Percentiles rank a stretch among this genome's conserved stretches.
Conservation (phyloP, 805 yeast species). For the Saccharomycopsis sp. region DNA sequence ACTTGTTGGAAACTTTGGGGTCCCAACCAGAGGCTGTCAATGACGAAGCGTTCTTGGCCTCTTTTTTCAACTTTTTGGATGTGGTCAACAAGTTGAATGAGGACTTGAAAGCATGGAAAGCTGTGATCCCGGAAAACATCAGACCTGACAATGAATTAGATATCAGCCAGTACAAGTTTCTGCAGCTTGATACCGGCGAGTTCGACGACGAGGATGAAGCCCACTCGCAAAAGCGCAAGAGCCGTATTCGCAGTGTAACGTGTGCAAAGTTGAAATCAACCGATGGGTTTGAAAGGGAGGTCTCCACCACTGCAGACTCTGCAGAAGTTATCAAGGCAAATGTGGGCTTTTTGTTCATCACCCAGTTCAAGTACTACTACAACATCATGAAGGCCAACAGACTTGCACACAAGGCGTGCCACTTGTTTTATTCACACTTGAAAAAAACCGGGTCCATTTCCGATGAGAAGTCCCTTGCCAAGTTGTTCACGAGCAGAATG, state of each 20-base stretch:
- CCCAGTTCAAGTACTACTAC: slow-evolving; percentile 6
- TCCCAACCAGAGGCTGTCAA: background rate
- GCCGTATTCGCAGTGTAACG: background rate
- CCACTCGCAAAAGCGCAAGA: no score
- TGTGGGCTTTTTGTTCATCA: slow-evolving; percentile 2
- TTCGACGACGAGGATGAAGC: background rate
- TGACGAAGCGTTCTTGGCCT: slow-evolving; percentile 3
- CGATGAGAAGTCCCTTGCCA: background rate
- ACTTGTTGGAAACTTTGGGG: slow-evolving; percentile 1
- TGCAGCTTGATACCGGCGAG: background rate
- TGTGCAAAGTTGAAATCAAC: background rate
- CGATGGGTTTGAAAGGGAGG: background rate
- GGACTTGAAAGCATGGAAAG: slow-evolving; percentile 14
- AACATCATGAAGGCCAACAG: slow-evolving; percentile 9
- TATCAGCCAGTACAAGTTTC: no score
- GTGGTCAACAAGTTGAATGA: slow-evolving; percentile 6
- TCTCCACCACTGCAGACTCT: no score
- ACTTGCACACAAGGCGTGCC: slow-evolving; percentile 9
- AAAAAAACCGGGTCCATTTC: slow-evolving; percentile 1
- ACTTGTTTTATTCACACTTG: no score
- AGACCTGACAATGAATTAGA: slow-evolving; percentile 8
- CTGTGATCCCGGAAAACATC: slow-evolving; percentile 13
- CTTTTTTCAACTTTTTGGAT: slow-evolving; percentile 8
- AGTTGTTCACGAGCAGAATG: background rate
- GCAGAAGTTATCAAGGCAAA: background rate